Evolutionary conservation across 2,329 filamentous ascomycete genomes (phyloP), one percentile per base, ranked within the genome.

Genomic region (Verticillium alfalfae): DNA sequence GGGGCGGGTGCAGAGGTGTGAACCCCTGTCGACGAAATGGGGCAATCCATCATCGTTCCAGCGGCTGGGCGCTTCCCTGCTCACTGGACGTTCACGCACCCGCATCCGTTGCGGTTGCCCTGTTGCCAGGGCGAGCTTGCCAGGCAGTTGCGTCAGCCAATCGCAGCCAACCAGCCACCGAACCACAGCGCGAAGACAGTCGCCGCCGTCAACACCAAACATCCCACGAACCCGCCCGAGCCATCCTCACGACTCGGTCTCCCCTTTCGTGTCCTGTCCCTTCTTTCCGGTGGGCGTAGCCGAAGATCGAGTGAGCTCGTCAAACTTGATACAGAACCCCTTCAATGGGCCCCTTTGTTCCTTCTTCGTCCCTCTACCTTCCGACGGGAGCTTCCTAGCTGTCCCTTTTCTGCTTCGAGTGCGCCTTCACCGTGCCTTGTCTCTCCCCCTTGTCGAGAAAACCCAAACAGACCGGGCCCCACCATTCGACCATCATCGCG

Each of bases 51-150:
- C 45, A 26, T 18, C 45, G 45, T 49, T 49, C 45, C 45, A 49
- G 45, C 45, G 60, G 56, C 56, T 61, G 55, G 60, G 63, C 62
- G 62, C 60, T 60, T 62, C 45, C 45, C 45, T 49, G 45, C 9
- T 45, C 39, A n/a, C 39, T 16, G 16, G 39, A 15, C 39, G 36
- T 13, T 37, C 13, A 13, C 36, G 36, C 36, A 9, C 36, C 36
- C 36, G 36, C 36, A 37, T 37, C 13, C 36, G 18, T 22, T 18
- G n/a, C 22, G 18, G 45, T 49, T 55, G 37, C 61, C 49, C 39
- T 61, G 61, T 66, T 66, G 64, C 64, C 61, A 60, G 64, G 64
- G 38, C 41, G 62, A 41, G 56, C 54, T 52, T 49, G 38, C 34
- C 41, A 39, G 36, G 26, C 59, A 58, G 55, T 56, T 56, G 49